Evolutionary conservation across 352 stramenopile species (phyloP).

Genomic region (Phytopythium cucurbitacearum): DNA sequence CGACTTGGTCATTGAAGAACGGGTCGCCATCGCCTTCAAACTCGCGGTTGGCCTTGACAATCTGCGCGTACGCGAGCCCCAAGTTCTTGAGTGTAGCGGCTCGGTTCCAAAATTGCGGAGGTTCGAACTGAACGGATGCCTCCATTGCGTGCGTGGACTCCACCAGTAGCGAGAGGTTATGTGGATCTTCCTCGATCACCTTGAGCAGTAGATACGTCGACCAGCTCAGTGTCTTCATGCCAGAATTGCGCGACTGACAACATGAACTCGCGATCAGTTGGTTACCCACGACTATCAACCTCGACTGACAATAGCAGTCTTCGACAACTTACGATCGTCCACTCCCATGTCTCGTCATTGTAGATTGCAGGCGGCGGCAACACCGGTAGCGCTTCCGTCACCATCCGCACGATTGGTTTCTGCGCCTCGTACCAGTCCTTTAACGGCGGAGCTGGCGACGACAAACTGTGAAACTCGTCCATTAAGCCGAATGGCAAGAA

Average conservation of each 20-base stretch:
- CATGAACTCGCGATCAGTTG: conserved; percentile 3
- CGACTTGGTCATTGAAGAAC: conserved; percentile 49
- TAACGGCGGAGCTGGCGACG: conserved; percentile 14
- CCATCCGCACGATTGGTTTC: conserved; percentile 24
- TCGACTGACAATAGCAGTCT: conserved; percentile 2
- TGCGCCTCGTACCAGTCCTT: conserved; percentile 44
- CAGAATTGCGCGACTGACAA: conserved; percentile 56
- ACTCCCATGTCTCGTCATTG: conserved; percentile 90
- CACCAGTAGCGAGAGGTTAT: conserved; percentile 59
- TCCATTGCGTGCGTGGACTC: conserved; percentile 75
- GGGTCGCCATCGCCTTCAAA: conserved; percentile 32
- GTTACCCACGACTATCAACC: neutral
- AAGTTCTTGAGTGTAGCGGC: conserved; percentile 90
- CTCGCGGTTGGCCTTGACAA: conserved; percentile 78
- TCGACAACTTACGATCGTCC: conserved; percentile 74
- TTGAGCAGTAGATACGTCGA: conserved; percentile 88
- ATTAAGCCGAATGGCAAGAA: conserved; percentile 50
- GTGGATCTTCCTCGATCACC: conserved; percentile 64
- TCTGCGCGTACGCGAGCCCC: conserved; percentile 91
- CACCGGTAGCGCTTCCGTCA: conserved; percentile 28
- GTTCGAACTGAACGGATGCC: conserved; percentile 60
- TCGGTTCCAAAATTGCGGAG: conserved; percentile 51
- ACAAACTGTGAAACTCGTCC: conserved; percentile 40
- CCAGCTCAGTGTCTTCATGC: conserved; percentile 73
- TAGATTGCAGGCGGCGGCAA: conserved; percentile 75